Base-by-base conservation (phyloP, 768 basidiomycete species). In the Russula sp. region DNA sequence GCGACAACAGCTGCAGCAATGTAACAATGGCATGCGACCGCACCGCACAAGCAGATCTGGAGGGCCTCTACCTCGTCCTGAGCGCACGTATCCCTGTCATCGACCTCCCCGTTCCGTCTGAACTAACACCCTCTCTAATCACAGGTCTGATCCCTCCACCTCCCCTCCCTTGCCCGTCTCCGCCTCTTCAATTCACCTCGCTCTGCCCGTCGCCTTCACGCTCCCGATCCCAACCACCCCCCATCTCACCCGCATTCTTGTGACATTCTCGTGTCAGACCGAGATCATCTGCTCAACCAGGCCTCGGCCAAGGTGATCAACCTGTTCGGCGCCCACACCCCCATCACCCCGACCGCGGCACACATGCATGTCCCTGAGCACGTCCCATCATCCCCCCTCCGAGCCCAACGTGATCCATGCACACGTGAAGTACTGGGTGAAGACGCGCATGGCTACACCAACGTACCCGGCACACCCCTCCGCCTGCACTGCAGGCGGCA, bases 131-230 rank as follows among this genome's bases (percentile, higher is more conserved):
- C n/a, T 42, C 40, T 2, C 42, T 45, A 27, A 27, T n/a, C 55
- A 20, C 62, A 92, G 89, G 82, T 92, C 34, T 94, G 91, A 91
- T 88, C 87, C 70, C 83, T 93, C 52, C 89, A 91, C 7, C 80
- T 94, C 6, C 84, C 88, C 32, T 84, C 84, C 59, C 82, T 94
- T 32, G 84, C 91, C 50, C 86, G 90, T n/a, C 80, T 94, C 49
- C 85, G 91, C 51, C 82, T 94, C 52, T 91, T 87, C 77, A 27
- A 27, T 27, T 27, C 22, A 27, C 22, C 22, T 27, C 2, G 22
- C 22, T 27, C 22, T 27, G 22, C 22, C 22, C 22, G 22, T 27
- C 22, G 22, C 22, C 22, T 2, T 27, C 22, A 27, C 22, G 22
- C 22, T 27, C 22, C 22, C 22, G 22, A 27, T 27, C 22, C 22